Percentiles rank a stretch among this genome's conserved stretches.
These are phyloP conservation scores for Cadophora sp. DNA, from an alignment of 2,329 filamentous ascomycete species.

Conservation along the genomic window DNA sequence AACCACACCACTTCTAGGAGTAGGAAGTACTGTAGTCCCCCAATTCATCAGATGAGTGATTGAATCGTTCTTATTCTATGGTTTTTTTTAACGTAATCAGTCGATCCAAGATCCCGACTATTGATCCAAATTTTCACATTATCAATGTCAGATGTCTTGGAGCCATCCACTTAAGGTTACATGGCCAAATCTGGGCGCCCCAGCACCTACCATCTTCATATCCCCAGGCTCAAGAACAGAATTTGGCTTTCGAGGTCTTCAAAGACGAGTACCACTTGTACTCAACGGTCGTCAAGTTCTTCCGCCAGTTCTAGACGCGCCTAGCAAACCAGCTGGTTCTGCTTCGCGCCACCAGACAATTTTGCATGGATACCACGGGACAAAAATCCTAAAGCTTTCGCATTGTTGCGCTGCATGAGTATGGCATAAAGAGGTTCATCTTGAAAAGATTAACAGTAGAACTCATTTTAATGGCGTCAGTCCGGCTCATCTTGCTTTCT, in stretches of 20 bases:
- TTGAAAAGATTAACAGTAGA: too few relatives aligned
- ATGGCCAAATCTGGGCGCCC: neutral
- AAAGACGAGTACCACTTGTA: slow-evolving; percentile 20
- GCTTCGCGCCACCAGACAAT: neutral
- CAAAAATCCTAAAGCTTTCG: too few relatives aligned
- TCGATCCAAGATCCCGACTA: neutral
- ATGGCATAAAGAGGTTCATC: too few relatives aligned
- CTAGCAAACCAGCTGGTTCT: neutral
- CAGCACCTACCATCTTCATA: slow-evolving; percentile 6
- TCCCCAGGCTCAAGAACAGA: slow-evolving; percentile 15
- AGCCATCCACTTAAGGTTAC: too few relatives aligned
- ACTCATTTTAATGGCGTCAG: too few relatives aligned
- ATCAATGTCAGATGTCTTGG: neutral
- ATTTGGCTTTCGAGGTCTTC: slow-evolving; percentile 18
- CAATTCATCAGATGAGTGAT: neutral
- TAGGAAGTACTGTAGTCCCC: neutral
- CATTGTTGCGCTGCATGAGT: too few relatives aligned
- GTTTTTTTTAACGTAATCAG: neutral
- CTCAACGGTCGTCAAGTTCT: slow-evolving; percentile 11
- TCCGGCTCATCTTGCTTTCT: too few relatives aligned
- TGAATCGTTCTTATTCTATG: neutral
- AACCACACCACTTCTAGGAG: too few relatives aligned
- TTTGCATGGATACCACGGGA: too few relatives aligned
- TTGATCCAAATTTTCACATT: neutral
- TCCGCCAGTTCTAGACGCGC: slow-evolving; percentile 18